Conservation (phyloP, 1,139 yeast genomes). For the Suhomyces choctaworum region DNA sequence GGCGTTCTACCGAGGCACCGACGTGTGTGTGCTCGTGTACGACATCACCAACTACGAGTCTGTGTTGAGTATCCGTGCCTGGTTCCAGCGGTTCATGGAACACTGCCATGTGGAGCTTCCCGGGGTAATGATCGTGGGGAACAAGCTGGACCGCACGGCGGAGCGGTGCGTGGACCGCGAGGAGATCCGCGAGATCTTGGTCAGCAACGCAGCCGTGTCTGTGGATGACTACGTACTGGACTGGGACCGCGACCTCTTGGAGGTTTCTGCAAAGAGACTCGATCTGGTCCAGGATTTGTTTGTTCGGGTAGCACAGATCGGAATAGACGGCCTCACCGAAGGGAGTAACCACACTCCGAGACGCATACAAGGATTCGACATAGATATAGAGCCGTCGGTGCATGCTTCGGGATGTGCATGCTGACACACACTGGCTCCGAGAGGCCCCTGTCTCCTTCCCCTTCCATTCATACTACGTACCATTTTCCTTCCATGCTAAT, state of each 20-base stretch:
- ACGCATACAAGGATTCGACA: constrained; percentile 40
- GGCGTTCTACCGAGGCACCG: constrained; percentile 63
- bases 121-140: constrained; percentile 55
- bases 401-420: constrained; percentile 25
- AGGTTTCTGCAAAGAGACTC: constrained; percentile 44
- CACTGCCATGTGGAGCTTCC: constrained; percentile 54
- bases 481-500: too few relatives aligned
- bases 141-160: constrained; percentile 45
- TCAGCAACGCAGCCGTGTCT: constrained; percentile 25
- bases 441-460: too few relatives aligned
- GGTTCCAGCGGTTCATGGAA: constrained; percentile 53
- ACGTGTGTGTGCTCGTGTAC: constrained; percentile 56
- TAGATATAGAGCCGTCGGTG: constrained; percentile 24
- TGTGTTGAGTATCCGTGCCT: constrained; percentile 49
- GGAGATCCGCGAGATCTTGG: constrained; percentile 44
- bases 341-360: constrained; percentile 15
- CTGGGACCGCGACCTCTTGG: constrained; percentile 45
- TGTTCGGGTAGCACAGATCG: constrained; percentile 45
- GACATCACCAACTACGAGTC: constrained; percentile 59
- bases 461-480: too few relatives aligned
- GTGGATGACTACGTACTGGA: constrained; percentile 39
- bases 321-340: constrained; percentile 25
- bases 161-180: constrained; percentile 44
- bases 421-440: too few relatives aligned
- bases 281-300: constrained; percentile 43